Evolutionary conservation across 2,329 filamentous ascomycete genomes (phyloP), one percentile per base, ranked within the genome.

Genomic region (Fusarium drepaniforme): DNA sequence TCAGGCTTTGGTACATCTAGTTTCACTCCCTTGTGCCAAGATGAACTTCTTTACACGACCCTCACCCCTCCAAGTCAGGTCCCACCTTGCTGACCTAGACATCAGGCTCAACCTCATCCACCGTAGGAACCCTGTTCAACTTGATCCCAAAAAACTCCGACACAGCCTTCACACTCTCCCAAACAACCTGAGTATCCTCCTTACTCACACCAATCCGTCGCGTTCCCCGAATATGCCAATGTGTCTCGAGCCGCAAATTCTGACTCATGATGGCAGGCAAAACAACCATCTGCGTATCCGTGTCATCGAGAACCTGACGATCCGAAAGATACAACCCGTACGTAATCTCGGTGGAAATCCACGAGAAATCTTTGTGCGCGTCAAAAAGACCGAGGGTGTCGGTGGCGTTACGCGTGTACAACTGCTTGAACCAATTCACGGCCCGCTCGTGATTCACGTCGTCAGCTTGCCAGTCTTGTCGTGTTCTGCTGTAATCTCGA

Each of bases 291-390:
- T 91, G 86, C 1, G 89, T 90, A 58, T 90, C 89, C 5, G 89
- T 68, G 12, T 87, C 86, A 21, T 86, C 86, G 5, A 91, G 79
- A 12, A 91, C 87, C 72, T 84, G 85, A 30, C 89, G 86, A 77
- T 91, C 89, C 12, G 86, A 87, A 1, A 91, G 84, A 73, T 88
- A 91, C 13, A 91, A 81, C 0, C 90, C 89, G 69, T 91, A 91
- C 0, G 88, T 90, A 68, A 91, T 90, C 64, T 90, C 82, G 21
- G 84, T 82, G 21, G 85, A 87, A 8, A 90, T 80, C 87, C 88
- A 91, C 4, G 83, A 84, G 81, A 83, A 84, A 65, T 85, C 83
- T 40, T 74, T 78, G 73, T 85, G 83, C 21, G 79, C 80, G 59
- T 80, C 80, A 59, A 84, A 84, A 7, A 84, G 73, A 9, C 75